A percentile compares a stretch with the other conserved stretches of the same genome.
Evolutionary conservation across 768 basidiomycete species (phyloP).

Genomic region (Kwoniella shandongensis): DNA sequence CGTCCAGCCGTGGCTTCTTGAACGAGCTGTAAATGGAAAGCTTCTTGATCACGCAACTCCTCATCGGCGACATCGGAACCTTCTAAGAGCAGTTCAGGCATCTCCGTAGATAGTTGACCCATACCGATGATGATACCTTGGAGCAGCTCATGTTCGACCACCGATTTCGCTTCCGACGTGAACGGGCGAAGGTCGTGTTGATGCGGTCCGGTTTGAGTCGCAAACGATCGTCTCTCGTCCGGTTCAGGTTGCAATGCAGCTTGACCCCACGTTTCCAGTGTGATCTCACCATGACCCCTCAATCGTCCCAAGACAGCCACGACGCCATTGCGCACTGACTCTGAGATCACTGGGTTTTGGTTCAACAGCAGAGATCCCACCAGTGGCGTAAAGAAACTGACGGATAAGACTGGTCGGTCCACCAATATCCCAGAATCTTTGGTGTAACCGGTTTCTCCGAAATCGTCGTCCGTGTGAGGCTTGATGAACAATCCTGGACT

Average conservation of each 20-base stretch:
- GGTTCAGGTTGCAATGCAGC: constrained; percentile 54
- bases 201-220: constrained; percentile 50
- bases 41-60: constrained; percentile 40
- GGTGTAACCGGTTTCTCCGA: constrained; percentile 3
- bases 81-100: constrained; percentile 38
- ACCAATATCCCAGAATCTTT: constrained; percentile 28
- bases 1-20: constrained; percentile 83
- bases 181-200: constrained; percentile 46
- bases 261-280: constrained; percentile 45
- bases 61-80: constrained; percentile 32
- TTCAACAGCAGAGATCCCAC: constrained; percentile 84
- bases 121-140: constrained; percentile 87
- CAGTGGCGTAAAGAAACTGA: constrained; percentile 86
- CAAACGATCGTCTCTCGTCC: constrained; percentile 36
- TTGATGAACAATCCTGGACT: constrained; percentile 24
- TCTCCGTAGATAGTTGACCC: constrained; percentile 65
- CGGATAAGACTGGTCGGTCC: constrained; percentile 59
- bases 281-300: constrained; percentile 58
- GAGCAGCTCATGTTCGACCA: constrained; percentile 78
- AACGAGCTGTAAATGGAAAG: constrained; percentile 49
- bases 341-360: constrained; percentile 70
- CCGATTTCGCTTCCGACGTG: constrained; percentile 57
- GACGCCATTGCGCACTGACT: constrained; percentile 70
- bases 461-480: constrained; percentile 24
- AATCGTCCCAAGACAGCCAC: constrained; percentile 75